These are phyloP conservation scores for Diaporthe capsici DNA, from an alignment of 2,329 filamentous ascomycete genomes.

Conservation along the genomic window DNA sequence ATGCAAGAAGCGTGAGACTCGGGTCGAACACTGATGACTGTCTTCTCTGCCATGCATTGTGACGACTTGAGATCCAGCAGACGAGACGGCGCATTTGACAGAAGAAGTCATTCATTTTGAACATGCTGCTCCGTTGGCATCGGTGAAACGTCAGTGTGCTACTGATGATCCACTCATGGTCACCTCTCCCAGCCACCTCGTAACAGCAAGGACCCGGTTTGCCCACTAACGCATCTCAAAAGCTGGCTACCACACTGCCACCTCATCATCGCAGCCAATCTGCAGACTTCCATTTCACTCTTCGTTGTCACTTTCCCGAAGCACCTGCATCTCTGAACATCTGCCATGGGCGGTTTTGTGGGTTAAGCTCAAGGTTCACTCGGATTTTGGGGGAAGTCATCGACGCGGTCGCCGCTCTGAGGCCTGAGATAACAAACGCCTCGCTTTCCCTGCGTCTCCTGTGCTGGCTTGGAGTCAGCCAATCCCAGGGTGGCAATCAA, in stretches of 20 bases:
- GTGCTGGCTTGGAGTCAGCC: neutral
- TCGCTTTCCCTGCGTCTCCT: neutral
- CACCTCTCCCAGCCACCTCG: conserved; percentile 26
- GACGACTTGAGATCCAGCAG: neutral
- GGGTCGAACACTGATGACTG: neutral
- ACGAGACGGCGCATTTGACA: neutral
- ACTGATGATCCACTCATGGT: conserved; percentile 21
- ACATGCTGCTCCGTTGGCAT: neutral
- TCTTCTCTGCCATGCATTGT: neutral
- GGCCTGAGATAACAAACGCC: neutral
- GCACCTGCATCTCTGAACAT: neutral
- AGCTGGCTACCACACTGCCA: conserved; percentile 10
- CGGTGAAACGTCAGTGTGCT: conserved; percentile 28
- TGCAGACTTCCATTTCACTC: neutral
- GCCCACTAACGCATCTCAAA: conserved; percentile 24
- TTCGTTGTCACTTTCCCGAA: neutral
- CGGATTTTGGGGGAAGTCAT: neutral
- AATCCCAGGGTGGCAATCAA: neutral
- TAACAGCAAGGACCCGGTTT: conserved; percentile 23
- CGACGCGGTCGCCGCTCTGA: neutral
- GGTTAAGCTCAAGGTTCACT: neutral
- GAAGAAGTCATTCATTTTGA: neutral
- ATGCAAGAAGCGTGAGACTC: neutral
- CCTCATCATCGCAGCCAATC: conserved; percentile 21
- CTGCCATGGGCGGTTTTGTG: conserved; percentile 1